Percentiles rank a stretch among this genome's conserved stretches.
phyloP scores from a whole-genome alignment of 2,329 filamentous ascomycete species.

The Talaromyces sp. region DNA sequence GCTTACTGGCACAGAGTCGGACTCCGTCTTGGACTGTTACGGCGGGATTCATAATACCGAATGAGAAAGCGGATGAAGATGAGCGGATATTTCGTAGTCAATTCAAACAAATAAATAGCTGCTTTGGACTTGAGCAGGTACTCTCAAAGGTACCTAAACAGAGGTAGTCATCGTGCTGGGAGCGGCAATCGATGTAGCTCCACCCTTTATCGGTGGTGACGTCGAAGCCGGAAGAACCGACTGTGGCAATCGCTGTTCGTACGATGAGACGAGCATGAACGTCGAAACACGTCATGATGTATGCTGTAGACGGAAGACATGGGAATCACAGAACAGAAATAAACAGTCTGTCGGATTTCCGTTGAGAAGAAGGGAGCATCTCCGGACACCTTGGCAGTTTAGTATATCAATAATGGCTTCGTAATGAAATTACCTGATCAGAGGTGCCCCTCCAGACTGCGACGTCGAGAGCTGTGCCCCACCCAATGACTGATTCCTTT shows the following conservation, averaged over 20 bases:
- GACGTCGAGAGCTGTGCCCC: slow-evolving; percentile 9
- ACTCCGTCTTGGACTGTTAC: not conserved
- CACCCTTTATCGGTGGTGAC: not conserved
- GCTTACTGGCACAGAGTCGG: not conserved
- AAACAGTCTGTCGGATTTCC: not conserved
- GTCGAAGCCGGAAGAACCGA: not conserved
- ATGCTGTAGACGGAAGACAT: not conserved
- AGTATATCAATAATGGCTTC: not conserved
- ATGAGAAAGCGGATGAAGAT: not conserved
- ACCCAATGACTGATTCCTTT: slow-evolving; percentile 15
- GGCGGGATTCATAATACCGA: not conserved
- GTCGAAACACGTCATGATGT: not conserved
- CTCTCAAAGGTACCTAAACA: not conserved
- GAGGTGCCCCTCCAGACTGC: not conserved
- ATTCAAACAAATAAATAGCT: not conserved
- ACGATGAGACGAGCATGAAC: no score
- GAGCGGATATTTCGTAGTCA: not conserved
- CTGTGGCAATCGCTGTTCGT: not conserved
- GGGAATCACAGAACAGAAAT: not conserved
- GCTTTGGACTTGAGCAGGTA: not conserved
- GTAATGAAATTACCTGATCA: slow-evolving; percentile 4
- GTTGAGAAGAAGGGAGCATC: not conserved
- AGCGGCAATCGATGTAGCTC: not conserved
- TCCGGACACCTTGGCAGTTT: not conserved
- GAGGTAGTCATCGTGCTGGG: not conserved